Conservation (phyloP, 306 rosid genomes). For the Ormosia semicastrata region DNA sequence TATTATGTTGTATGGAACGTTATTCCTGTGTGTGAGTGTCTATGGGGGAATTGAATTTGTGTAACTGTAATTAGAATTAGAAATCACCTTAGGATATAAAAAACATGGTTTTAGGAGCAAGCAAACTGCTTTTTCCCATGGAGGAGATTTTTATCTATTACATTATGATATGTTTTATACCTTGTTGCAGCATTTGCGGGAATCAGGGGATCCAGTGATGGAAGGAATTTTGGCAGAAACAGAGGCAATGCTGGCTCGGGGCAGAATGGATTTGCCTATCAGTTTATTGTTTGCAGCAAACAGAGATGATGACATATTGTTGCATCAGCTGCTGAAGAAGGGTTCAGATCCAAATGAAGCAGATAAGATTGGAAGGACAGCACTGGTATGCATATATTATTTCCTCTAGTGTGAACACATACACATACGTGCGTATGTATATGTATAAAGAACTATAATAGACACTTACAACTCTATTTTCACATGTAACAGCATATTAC, state of each 20-base stretch:
- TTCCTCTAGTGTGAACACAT: background rate
- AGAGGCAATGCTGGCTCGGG: constrained; percentile 49
- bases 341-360: constrained; percentile 73
- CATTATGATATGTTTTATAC: background rate
- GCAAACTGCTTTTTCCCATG: background rate
- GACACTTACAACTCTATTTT: background rate
- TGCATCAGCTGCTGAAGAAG: constrained; percentile 45
- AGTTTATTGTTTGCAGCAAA: constrained; percentile 56
- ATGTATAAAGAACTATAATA: background rate
- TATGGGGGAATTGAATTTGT: background rate
- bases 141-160: background rate
- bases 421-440: background rate
- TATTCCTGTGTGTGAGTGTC: background rate
- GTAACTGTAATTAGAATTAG: background rate
- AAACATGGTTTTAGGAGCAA: background rate
- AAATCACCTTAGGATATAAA: background rate
- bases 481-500: constrained; percentile 58
- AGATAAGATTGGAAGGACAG: constrained; percentile 52
- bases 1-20: background rate
- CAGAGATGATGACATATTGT: constrained; percentile 48
- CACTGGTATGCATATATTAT: constrained; percentile 47
- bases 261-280: constrained; percentile 62
- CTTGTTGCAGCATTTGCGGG: constrained; percentile 51
- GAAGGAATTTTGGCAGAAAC: constrained; percentile 44
- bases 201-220: constrained; percentile 32